These are phyloP conservation scores for Candolleomyces aberdarensis DNA, from an alignment of 768 basidiomycete genomes.

Conservation along the genomic window DNA sequence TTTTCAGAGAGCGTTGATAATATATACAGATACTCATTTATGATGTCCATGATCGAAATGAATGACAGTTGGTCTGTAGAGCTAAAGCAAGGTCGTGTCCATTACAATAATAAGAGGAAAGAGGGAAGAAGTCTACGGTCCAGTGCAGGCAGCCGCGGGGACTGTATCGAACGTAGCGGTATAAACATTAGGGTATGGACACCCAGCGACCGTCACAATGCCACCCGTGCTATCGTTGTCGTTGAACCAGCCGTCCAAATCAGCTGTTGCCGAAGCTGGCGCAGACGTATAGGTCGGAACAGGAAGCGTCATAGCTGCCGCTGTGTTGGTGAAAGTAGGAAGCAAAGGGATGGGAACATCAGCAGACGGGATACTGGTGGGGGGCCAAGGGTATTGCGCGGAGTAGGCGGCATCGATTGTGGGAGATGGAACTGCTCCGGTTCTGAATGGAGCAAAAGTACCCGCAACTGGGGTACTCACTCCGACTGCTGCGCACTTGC, in stretches of 20 bases:
- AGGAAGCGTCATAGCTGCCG: slow-evolving; percentile 48
- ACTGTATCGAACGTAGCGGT: slow-evolving; percentile 16
- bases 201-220: slow-evolving; percentile 39
- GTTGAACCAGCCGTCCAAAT: slow-evolving; percentile 45
- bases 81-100: too few relatives aligned
- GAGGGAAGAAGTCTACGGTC: neutral
- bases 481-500: slow-evolving; percentile 57
- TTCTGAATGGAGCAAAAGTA: slow-evolving; percentile 50
- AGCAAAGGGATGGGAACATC: slow-evolving; percentile 37
- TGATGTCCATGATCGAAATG: too few relatives aligned
- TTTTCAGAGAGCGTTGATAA: too few relatives aligned
- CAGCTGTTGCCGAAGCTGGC: slow-evolving; percentile 31
- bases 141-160: slow-evolving; percentile 25
- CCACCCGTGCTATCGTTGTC: slow-evolving; percentile 34
- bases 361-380: slow-evolving; percentile 42
- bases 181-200: slow-evolving; percentile 42
- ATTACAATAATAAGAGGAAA: too few relatives aligned
- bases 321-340: slow-evolving; percentile 62
- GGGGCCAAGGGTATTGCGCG: slow-evolving; percentile 50
- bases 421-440: slow-evolving; percentile 50
- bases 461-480: slow-evolving; percentile 29
- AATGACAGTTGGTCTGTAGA: too few relatives aligned
- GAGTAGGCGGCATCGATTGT: slow-evolving; percentile 36
- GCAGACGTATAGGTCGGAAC: slow-evolving; percentile 24
- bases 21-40: too few relatives aligned